Base-by-base conservation (phyloP, 441 rosid species). In the Erodium moschatum region DNA sequence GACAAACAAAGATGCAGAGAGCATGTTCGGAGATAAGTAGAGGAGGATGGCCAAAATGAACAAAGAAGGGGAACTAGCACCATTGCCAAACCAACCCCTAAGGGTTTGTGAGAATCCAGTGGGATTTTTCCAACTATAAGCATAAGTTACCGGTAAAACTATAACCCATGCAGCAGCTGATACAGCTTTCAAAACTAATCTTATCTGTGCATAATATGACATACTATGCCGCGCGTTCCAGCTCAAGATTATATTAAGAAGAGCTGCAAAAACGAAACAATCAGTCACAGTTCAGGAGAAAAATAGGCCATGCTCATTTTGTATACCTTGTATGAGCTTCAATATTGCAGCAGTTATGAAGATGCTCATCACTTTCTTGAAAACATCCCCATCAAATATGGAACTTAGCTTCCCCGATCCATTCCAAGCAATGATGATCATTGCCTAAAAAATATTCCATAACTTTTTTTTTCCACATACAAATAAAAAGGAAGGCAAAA, bases 91-190 rank as follows among this genome's bases (percentile, higher is more conserved):
- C 99, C 99, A 92, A 74, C 85, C 70, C 85, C 87, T 84, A 79
- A 95, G 90, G 72, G 97, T 92, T 84, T 83, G 89, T 46, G 94
- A 96, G 75, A 95, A 87, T 64, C 91, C 96, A 62, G 96, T 84
- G 81, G 97, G 96, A 76, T 89, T 85, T 75, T 85, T 82, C 94
- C 90, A 89, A 54, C 88, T 83, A 65, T 88, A 90, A 46, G 98
- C 98, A 74, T 95, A 95, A 44, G 99, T 87, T 65, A 95, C 93
- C 1, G 99, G 96, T 52, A 95, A 82, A 77, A 92, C 68, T 67
- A 95, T 83, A 65, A 89, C 97, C 99, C 99, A 95, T 12, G 90
- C 90, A 67, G 97, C 97, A 69, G 99, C 96, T 33, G 98, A 87
- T 72, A 90, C 67, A 62, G 87, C 95, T 80, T 95, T 95, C 83